Conservation (phyloP, 2,329 filamentous ascomycete genomes). For the Paramyrothecium sp. region DNA sequence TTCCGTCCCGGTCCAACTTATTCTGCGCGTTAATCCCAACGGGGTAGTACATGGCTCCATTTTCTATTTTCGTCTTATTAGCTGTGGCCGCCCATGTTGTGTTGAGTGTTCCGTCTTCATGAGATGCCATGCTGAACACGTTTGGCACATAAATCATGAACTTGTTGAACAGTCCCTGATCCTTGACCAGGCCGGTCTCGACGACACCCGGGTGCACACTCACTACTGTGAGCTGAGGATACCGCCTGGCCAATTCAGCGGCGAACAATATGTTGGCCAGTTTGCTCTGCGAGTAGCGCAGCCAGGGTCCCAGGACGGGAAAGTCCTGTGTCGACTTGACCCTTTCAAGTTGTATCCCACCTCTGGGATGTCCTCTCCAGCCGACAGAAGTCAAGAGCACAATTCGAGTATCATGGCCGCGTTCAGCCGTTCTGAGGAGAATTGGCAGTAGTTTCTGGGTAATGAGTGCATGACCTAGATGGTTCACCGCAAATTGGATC, state of each 20-base stretch:
- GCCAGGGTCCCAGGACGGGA: background rate
- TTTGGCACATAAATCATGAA: background rate
- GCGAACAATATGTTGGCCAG: background rate
- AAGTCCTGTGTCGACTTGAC: background rate
- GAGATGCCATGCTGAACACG: background rate
- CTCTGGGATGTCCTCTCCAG: background rate
- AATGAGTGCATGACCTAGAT: constrained; percentile 24
- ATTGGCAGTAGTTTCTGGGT: constrained; percentile 17
- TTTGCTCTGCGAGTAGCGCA: background rate
- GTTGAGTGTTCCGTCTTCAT: background rate
- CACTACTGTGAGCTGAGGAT: background rate
- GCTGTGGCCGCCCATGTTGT: background rate
- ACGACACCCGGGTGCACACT: background rate
- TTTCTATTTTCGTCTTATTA: background rate
- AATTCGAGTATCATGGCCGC: constrained; percentile 1
- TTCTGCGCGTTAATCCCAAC: background rate
- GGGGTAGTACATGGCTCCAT: background rate
- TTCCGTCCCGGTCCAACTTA: background rate
- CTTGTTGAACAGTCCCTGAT: background rate
- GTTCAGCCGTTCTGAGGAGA: constrained; percentile 9
- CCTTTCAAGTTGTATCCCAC: background rate
- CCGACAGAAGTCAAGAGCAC: background rate
- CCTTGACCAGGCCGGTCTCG: background rate
- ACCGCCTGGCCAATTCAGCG: background rate
- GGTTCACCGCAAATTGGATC: constrained; percentile 27